Base-by-base conservation (phyloP, 2,329 filamentous ascomycete genomes). In the Colletotrichum sp. region DNA sequence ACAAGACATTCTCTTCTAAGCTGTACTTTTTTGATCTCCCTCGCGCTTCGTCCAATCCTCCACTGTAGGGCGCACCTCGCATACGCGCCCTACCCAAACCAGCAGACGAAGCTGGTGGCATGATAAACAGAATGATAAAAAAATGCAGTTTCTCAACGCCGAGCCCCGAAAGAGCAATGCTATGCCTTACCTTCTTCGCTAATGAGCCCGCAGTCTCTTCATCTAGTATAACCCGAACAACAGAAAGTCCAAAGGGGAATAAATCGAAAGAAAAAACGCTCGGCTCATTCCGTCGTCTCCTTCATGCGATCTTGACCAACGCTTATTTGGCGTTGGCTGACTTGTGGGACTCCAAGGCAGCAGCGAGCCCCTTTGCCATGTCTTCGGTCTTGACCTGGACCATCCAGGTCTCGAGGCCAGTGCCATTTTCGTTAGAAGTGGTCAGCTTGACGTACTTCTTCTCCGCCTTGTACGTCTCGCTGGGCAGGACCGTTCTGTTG, bases 301-400 rank as follows among this genome's bases (percentile, higher is more conserved):
- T 21, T 75, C 64, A 48, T 64, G 56, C 32, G 32, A n/a, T 73
- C 64, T 56, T 36, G 32, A 10, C 18, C 62, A 58, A 34, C 64
- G 5, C 30, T 68, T 83, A 87, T 79, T 88, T 87, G 83, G 92
- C 91, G 79, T 92, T 91, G 73, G 89, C 87, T 72, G 84, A 82
- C 84, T 92, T 92, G 79, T 91, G 83, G 4, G 73, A 56, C 72
- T 78, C 77, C 56, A 78, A 30, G 4, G 66, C 58, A 9, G 43
- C 43, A 30, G 75, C 77, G 16, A 77, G 68, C 32, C 66, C 58
- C 52, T 73, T 58, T 16, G 93, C 90, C 56, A 92, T 80, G 43
- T 90, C 88, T 77, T 88, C 86, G 4, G 92, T 93, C 86, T 94
- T 95, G 64, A 95, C 91, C 81, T 93, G 92, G 18, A 96, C 83